Base-by-base conservation (phyloP, 305 asterid species). In the Nicotiana rustica region DNA sequence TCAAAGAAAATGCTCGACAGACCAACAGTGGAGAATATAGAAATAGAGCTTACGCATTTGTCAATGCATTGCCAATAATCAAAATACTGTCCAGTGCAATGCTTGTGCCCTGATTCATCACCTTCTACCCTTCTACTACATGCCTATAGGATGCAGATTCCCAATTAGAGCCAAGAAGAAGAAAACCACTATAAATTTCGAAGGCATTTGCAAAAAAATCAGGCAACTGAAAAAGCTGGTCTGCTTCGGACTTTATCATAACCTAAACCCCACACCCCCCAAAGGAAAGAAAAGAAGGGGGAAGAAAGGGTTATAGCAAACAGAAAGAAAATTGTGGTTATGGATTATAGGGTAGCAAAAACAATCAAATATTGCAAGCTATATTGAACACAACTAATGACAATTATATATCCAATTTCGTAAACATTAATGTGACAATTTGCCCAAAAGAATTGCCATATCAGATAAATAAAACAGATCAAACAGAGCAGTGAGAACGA, bases 21-120 rank as follows among this genome's bases (percentile, higher is more conserved):
- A 21, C 2, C 79, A 10, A 49, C 64, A 75, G 52, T 5, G 67
- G 62, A 47, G 41, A 21, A 3, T 6, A 49, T 44, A 55, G 31
- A 55, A 15, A 29, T 52, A 76, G 49, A 0, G 49, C 96, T 84
- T 93, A 95, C 98, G 31, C 97, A 92, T 88, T 83, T 89, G 91
- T 95, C 98, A 47, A 93, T 89, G 69, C 98, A 95, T 59, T 90
- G 92, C 95, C 97, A 93, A 65, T 91, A 93, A 85, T 95, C 98
- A 81, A 95, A 95, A 89, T 91, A 92, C 81, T 93, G 98, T 44
- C 98, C 98, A 1, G 98, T 93, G 81, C 98, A 95, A 83, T 95
- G 97, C 88, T 92, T 93, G 82, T 84, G 87, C 82, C 97, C 98
- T 61, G 94, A 86, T 10, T 93, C 96, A 84, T 95, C 97, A 21